Evolutionary conservation across 768 basidiomycete genomes (phyloP).

Genomic region (Crepidotus variabilis): DNA sequence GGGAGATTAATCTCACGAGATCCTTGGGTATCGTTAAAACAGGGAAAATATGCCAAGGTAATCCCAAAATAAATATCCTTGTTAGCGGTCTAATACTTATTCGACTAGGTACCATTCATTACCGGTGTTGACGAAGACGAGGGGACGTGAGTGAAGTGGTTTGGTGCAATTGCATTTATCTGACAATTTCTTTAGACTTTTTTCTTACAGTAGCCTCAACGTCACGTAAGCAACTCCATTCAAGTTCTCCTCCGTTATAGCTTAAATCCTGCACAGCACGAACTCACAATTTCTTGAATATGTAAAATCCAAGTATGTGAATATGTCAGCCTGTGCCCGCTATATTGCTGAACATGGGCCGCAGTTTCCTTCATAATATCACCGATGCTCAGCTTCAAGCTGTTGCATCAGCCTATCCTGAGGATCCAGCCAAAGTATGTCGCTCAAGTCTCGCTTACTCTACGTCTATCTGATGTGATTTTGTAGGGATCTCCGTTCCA

Average conservation of each 20-base stretch:
- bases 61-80: not conserved
- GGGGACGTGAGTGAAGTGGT: slow-evolving; percentile 30
- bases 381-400: slow-evolving; percentile 6
- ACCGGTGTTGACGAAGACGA: slow-evolving; percentile 35
- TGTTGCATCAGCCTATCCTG: slow-evolving; percentile 11
- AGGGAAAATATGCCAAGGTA: slow-evolving; percentile 30
- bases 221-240: slow-evolving; percentile 7
- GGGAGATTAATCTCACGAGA: slow-evolving; percentile 27
- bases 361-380: slow-evolving; percentile 7
- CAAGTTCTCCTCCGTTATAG: not conserved
- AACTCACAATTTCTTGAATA: slow-evolving; percentile 16
- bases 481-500: slow-evolving; percentile 22
- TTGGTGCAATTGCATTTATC: not conserved
- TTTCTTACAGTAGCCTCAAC: slow-evolving; percentile 1
- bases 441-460: not conserved
- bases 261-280: slow-evolving; percentile 7
- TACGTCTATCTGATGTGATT: not conserved
- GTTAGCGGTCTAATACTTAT: not conserved
- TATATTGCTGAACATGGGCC: too few relatives aligned
- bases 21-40: slow-evolving; percentile 24
- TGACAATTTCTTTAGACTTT: not conserved
- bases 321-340: too few relatives aligned
- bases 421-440: slow-evolving; percentile 10
- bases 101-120: slow-evolving; percentile 19
- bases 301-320: slow-evolving; percentile 15